These are phyloP conservation scores for Phycomyces nitens DNA, from an alignment of 192 early-diverging fungal genomes.

Conservation along the genomic window DNA sequence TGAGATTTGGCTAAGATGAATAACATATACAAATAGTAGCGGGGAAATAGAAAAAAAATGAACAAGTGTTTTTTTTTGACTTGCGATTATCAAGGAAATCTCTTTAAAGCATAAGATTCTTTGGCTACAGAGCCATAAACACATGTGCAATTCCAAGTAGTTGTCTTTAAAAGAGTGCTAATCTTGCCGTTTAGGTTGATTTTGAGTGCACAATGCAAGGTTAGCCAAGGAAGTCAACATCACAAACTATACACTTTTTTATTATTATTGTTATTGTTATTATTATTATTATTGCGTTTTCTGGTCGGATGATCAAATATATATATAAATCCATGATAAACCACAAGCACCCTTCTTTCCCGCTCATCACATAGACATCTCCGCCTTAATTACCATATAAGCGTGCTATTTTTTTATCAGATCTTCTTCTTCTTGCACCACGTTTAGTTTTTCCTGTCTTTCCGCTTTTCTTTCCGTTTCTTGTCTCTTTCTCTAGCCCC, in stretches of 20 bases:
- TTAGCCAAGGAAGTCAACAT: not conserved
- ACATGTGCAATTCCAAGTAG: not conserved
- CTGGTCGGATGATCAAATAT: not conserved
- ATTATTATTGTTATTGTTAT: too few species aligned
- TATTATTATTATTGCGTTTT: not conserved
- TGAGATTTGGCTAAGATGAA: too few species aligned
- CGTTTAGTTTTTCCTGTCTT: too few species aligned
- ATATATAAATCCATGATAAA: slow-evolving; percentile 1
- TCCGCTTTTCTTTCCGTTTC: too few species aligned
- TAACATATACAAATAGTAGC: too few species aligned
- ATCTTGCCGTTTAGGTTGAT: not conserved
- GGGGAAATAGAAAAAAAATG: too few species aligned
- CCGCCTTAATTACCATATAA: too few species aligned
- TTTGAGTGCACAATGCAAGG: not conserved
- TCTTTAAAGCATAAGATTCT: not conserved
- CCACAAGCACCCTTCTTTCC: not conserved
- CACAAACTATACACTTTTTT: too few species aligned
- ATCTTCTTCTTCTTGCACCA: not conserved
- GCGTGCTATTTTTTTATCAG: not conserved
- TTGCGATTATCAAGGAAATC: not conserved
- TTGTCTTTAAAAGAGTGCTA: not conserved
- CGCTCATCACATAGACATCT: too few species aligned
- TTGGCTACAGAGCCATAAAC: not conserved
- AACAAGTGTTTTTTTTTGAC: too few species aligned
- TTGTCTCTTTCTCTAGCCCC: too few species aligned